phyloP scores from a whole-genome alignment of 2,329 filamentous ascomycete genomes.

The Penicillium sp. region DNA sequence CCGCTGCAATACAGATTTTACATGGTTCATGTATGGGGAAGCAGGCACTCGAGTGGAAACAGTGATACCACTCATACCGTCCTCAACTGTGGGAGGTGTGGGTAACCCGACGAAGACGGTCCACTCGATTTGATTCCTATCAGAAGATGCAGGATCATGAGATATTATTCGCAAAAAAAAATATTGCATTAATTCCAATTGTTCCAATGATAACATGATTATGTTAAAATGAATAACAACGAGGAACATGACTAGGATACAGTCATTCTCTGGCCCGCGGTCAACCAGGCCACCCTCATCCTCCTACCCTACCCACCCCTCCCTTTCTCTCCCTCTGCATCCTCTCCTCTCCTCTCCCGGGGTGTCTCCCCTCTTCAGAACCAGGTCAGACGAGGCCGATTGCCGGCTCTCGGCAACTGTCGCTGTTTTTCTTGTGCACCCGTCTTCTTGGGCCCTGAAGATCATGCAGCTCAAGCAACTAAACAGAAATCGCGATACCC shows the following conservation, averaged over 20 bases:
- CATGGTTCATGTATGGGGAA: neutral
- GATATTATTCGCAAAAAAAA: neutral
- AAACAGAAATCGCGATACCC: neutral
- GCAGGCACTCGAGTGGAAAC: neutral
- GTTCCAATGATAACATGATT: neutral
- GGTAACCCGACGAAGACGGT: constrained; percentile 1
- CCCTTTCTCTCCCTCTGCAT: neutral
- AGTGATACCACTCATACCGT: neutral
- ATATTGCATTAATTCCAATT: too few relatives aligned
- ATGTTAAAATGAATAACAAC: neutral
- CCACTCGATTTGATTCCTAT: constrained; percentile 2
- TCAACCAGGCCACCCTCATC: neutral
- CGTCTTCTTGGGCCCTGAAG: constrained; percentile 10
- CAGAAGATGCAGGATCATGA: neutral
- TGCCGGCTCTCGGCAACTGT: constrained; percentile 16
- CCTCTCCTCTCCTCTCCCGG: neutral
- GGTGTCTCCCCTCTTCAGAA: neutral
- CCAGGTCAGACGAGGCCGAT: constrained; percentile 9
- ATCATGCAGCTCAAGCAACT: constrained; percentile 9
- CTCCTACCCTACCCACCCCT: neutral
- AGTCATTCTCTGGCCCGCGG: neutral
- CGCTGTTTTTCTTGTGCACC: neutral
- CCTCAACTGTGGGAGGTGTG: neutral
- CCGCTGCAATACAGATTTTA: neutral
- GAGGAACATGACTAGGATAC: neutral